A percentile compares a stretch with the other conserved stretches of the same genome.
Conservation (phyloP, 106 monocot species). For the Dendrobium nobile region DNA sequence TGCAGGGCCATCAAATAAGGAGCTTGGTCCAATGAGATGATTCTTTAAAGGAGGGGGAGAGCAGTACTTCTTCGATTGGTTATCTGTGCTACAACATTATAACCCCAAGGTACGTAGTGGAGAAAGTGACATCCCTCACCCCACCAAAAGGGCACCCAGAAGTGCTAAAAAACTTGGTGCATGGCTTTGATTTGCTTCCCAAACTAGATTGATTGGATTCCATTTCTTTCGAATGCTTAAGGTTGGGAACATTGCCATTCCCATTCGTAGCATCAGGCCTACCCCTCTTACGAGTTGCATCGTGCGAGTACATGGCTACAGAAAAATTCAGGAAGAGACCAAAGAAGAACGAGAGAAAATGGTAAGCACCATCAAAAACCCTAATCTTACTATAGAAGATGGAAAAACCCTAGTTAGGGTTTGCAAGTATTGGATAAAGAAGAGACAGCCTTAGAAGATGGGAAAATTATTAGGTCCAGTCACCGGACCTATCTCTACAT, state of each 20-base stretch:
- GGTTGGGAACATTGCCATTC: constrained; percentile 8
- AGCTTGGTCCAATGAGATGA: background rate
- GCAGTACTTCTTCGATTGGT: constrained; percentile 19
- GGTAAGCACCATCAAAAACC: background rate
- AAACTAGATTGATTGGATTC: constrained; percentile 70
- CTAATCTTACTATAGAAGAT: background rate
- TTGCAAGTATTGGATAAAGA: background rate
- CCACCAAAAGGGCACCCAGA: constrained; percentile 52
- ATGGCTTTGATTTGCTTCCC: constrained; percentile 99
- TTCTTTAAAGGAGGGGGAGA: constrained; percentile 14
- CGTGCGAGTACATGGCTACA: background rate
- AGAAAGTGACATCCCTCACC: constrained; percentile 77
- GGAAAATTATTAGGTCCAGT: no score
- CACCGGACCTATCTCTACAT: no score
- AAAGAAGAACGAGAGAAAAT: background rate
- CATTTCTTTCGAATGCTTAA: constrained; percentile 29
- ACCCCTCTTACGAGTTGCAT: constrained; percentile 15
- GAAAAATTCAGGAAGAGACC: background rate
- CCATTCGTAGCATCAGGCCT: constrained; percentile 12
- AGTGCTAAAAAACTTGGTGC: constrained; percentile 98
- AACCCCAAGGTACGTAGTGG: constrained; percentile 65
- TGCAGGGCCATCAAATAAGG: constrained; percentile 5
- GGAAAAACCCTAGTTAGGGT: constrained; percentile 12
- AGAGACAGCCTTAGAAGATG: no score
- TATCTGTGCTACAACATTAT: constrained; percentile 47